Base-by-base conservation (phyloP, 2,329 filamentous ascomycete genomes). In the Stemphylium lycopersici region DNA sequence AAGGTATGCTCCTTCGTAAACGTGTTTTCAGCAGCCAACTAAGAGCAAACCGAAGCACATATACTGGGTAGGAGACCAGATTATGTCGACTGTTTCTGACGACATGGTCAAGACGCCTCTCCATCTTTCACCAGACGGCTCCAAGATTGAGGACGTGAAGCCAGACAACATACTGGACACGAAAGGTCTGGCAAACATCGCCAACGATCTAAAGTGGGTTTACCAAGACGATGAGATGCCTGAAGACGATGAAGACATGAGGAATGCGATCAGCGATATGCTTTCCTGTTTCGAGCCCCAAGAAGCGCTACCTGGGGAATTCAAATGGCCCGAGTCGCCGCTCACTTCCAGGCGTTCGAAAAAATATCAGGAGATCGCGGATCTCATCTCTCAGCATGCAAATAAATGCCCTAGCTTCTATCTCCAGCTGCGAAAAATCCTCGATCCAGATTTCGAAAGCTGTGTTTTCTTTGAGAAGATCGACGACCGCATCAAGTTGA, bases 231-330 rank as follows among this genome's bases (percentile, higher is more conserved):
- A 66, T 1, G 55, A 64, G 2, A 24, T 68, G 6, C 65, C 62
- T 2, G 65, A 69, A 33, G 58, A 67, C 6, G 62, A 67, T 29
- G 67, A 70, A n/a, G 69, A 73, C 7, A 65, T 73, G 44, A 65
- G 63, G 26, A 63, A 70, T 24, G 63, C 71, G 16, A 60, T 76
- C 6, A 61, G 63, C 11, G 65, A 66, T n/a, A 71, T 74, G 67
- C 63, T 76, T 10, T 74, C 73, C 1, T 71, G 72, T 18, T 76
- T 75, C 34, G 73, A 75, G 34, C 73, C 73, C 1, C 63, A 67
- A 16, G 67, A 68, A 24, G 70, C 65, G 4, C 59, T 76, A n/a
- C 71, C 73, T 18, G 60, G 56, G 8, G 72, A 75, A 37, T 70
- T 75, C 53, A 69, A 66, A 31, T 59, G 57, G 22, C 62, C 66